phyloP scores from a whole-genome alignment of 2,329 filamentous ascomycete genomes.

The Sporothrix dimorphospora region DNA sequence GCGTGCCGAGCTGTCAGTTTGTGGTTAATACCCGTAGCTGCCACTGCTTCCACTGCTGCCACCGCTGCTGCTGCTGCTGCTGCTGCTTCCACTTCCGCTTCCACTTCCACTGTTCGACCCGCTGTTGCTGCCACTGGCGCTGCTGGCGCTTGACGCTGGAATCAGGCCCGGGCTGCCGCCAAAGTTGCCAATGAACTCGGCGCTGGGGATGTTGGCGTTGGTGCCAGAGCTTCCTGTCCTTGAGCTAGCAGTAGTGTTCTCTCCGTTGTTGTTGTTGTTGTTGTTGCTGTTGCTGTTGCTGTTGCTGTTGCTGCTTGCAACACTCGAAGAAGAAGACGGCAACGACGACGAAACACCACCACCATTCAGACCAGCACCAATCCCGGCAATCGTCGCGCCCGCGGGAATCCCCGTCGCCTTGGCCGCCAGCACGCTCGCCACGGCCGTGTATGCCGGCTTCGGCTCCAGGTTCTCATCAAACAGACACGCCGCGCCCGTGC shows the following conservation, averaged over 20 bases:
- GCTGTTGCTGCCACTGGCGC: background rate
- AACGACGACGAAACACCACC: background rate
- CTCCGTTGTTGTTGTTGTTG: background rate
- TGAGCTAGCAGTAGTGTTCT: background rate
- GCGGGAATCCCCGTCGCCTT: conserved; percentile 19
- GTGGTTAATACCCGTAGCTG: background rate
- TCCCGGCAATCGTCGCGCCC: conserved; percentile 12
- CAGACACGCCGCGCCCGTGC: conserved; percentile 47
- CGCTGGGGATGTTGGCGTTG: background rate
- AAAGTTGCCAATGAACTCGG: conserved; percentile 23
- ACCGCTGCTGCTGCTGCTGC: background rate
- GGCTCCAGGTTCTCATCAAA: conserved; percentile 44
- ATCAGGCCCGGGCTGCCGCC: conserved; percentile 11
- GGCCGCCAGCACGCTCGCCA: conserved; percentile 37
- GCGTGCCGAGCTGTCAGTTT: background rate
- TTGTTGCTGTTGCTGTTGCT: background rate
- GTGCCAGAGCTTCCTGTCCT: background rate
- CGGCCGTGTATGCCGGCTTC: conserved; percentile 48
- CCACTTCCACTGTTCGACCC: background rate
- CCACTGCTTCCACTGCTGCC: background rate
- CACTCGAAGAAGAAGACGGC: conserved; percentile 1
- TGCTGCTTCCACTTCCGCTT: background rate
- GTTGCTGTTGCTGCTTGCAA: background rate
- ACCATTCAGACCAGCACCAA: conserved; percentile 19
- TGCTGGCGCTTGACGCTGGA: background rate